Percentiles rank a stretch among this genome's conserved stretches.
These are phyloP conservation scores for Kluyveromyces siamensis DNA, from an alignment of 805 yeast species.

Conservation along the genomic window DNA sequence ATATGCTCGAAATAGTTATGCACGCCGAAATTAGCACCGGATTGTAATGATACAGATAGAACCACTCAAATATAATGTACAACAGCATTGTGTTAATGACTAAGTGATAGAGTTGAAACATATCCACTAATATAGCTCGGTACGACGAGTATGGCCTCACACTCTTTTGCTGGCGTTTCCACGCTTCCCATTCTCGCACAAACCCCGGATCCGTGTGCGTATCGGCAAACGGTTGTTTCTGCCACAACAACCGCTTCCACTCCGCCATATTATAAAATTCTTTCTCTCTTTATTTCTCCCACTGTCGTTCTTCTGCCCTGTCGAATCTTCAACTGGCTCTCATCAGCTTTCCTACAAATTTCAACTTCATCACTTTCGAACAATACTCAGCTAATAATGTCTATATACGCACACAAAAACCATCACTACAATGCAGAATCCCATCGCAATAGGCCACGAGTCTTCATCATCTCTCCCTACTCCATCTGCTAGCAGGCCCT, in stretches of 20 bases:
- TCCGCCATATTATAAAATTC: background rate
- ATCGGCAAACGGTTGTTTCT: conserved; percentile 80
- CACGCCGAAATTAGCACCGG: conserved; percentile 16
- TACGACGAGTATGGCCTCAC: conserved; percentile 13
- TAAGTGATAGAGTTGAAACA: conserved; percentile 19
- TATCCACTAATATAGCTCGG: conserved; percentile 16
- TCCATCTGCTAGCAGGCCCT: too few relatives aligned
- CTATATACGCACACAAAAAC: too few relatives aligned
- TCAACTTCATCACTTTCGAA: background rate
- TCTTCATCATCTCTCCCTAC: too few relatives aligned
- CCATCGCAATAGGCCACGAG: too few relatives aligned
- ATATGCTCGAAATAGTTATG: conserved; percentile 8
- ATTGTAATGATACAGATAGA: conserved; percentile 16
- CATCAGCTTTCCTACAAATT: background rate
- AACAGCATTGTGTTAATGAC: conserved; percentile 55
- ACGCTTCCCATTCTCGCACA: conserved; percentile 28
- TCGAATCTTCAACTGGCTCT: background rate
- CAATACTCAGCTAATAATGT: background rate
- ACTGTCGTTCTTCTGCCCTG: background rate
- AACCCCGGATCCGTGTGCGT: conserved; percentile 81
- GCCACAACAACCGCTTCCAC: conserved; percentile 84
- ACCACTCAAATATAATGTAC: conserved; percentile 45
- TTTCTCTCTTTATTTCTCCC: background rate
- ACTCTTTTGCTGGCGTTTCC: conserved; percentile 8
- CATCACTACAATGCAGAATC: too few relatives aligned